Base-by-base conservation (phyloP, 257 asterid genomes). In the Rauvolfia tetraphylla region DNA sequence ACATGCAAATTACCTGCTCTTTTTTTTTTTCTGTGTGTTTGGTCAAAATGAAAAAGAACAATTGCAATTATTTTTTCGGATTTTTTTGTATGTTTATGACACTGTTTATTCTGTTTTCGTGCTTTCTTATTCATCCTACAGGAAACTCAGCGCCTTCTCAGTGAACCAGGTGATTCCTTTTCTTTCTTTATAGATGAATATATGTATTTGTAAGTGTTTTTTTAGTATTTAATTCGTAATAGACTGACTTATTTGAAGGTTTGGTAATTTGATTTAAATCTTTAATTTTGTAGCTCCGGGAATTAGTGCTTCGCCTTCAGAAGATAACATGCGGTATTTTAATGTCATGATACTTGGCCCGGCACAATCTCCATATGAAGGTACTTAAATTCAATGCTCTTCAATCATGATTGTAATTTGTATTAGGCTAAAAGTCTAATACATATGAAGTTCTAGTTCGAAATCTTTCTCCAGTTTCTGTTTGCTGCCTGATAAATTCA, bases 281-380 rank as follows among this genome's bases (percentile, higher is more conserved):
- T 27, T 31, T 0, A 56, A 82, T 79, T 58, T 8, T 86, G 83
- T 90, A 93, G 98, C 98, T 12, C 98, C 98, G 2, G 98, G 98
- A 79, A 92, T 93, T 83, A 93, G 98, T 80, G 98, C 98, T 33
- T 93, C 97, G 22, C 97, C 98, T 3, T 93, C 96, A 0, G 98
- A 93, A 82, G 97, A 93, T 7, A 93, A 93, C 71, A 91, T 93
- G 98, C 91, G 97, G 58, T 88, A 93, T 68, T 93, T 93, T 87
- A 91, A 93, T 84, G 98, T 93, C 63, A 93, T 93, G 98, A 89
- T 93, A 75, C 98, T 93, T 81, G 98, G 98, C 76, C 98, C 98
- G 65, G 75, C 96, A 29, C 97, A 93, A 75, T 93, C 98, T 76
- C 98, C 98, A 70, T 93, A 90, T 81, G 98, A 93, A 93, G 98